phyloP scores from a whole-genome alignment of 176 grass and related monocot species.

The Poa pratensis region DNA sequence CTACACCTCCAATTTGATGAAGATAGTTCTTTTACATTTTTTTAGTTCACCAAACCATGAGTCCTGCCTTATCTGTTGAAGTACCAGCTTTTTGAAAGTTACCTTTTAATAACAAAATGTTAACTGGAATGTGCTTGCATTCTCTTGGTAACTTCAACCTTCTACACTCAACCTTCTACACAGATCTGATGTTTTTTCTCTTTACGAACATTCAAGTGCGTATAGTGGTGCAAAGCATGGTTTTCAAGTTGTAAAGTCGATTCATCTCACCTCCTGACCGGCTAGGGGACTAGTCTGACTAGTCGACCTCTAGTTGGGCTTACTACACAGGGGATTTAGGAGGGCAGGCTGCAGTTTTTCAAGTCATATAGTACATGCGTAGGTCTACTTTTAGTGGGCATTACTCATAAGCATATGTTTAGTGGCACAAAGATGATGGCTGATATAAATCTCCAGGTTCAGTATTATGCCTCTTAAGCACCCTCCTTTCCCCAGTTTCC shows the following conservation, averaged over 20 bases:
- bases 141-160: slow-evolving; percentile 7
- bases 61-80: slow-evolving; percentile 13
- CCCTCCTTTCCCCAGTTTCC: background rate
- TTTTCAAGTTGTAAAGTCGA: background rate
- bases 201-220: background rate
- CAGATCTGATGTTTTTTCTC: background rate
- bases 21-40: background rate
- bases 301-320: background rate
- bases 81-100: background rate
- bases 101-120: background rate
- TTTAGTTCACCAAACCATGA: background rate
- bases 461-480: slow-evolving; percentile 1
- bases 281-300: background rate
- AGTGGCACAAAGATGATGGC: background rate
- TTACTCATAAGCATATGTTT: background rate
- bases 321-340: background rate
- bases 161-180: slow-evolving; percentile 4
- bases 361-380: background rate
- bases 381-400: background rate
- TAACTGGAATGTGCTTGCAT: background rate
- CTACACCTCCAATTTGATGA: background rate
- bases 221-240: background rate
- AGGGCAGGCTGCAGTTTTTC: background rate
- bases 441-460: background rate
- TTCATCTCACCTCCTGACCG: background rate